Base-by-base conservation (phyloP, 2,329 filamentous ascomycete genomes). In the Hypoxylon rubiginosum region DNA sequence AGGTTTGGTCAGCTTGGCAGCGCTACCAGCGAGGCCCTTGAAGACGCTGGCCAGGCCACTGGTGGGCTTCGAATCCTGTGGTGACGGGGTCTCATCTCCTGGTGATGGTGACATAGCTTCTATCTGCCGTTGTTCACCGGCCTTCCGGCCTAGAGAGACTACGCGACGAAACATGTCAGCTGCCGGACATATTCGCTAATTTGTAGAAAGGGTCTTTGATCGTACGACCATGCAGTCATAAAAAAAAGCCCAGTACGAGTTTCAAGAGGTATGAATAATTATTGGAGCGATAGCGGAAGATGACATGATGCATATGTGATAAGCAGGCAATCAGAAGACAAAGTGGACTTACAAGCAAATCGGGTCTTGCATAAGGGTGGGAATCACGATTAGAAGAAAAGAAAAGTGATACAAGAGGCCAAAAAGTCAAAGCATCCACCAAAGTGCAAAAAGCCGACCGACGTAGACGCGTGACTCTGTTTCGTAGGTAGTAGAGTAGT, bases 1-100 rank as follows among this genome's bases (percentile, higher is more conserved):
- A 21, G 85, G 83, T 71, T 86, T 89, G 49, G 82, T 82, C 62
- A 84, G 79, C 76, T 84, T 88, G 62, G 82, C 69, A 64, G 75
- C 82, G 72, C 83, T 24, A 4, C 21, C 83, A 52, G 88, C 85
- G 72, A 91, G 80, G 71, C 85, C 88, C 73, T 88, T 89, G 75
- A 91, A 88, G 66, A 91, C 88, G 71, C 86, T 86, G 72, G 86
- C 87, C 72, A 91, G 82, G 71, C 86, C 87, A 67, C 87, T 82
- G 43, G 82, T 77, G 73, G 79, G 83, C 79, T 82, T 86, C 62
- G 85, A 80, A 76, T 90, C 88, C 54, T 75, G 74, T 73, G 84
- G 83, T 68, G 84, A 83, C 65, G 83, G 81, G 70, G 80, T 76
- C 73, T 83, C 84, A 82, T 90, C 87, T 81, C 86, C 86, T 71